phyloP scores from a whole-genome alignment of 306 rosid species.

The Cicer arietinum region DNA sequence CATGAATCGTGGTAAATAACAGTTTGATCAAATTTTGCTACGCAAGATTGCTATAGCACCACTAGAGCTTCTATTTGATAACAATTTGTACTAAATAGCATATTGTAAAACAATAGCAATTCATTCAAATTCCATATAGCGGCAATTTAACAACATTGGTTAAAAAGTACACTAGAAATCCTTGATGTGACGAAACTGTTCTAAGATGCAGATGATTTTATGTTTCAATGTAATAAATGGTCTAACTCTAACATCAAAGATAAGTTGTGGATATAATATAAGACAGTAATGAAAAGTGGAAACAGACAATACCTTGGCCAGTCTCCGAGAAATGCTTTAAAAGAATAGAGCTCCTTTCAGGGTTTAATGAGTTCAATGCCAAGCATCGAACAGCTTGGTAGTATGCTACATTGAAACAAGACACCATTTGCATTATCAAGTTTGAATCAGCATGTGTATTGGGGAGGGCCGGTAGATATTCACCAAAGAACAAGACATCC shows the following conservation, averaged over 20 bases:
- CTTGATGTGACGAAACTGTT: constrained; percentile 8
- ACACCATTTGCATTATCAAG: not conserved
- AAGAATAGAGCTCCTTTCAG: constrained; percentile 78
- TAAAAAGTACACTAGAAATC: no score
- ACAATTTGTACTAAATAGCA: no score
- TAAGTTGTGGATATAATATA: not conserved
- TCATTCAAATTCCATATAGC: no score
- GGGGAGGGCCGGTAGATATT: not conserved
- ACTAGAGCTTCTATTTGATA: no score
- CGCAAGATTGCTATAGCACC: no score
- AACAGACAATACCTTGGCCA: constrained; percentile 67
- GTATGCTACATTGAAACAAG: constrained; percentile 65
- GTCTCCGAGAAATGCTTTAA: constrained; percentile 72
- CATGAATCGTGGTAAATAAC: no score
- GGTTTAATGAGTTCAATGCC: constrained; percentile 77
- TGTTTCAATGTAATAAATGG: constrained; percentile 17
- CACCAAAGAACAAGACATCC: not conserved
- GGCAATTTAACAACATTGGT: no score
- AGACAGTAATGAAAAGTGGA: constrained; percentile 37
- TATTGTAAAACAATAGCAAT: no score
- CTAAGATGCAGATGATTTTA: constrained; percentile 12
- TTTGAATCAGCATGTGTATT: constrained; percentile 8
- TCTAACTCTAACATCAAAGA: not conserved
- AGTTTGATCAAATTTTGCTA: no score
- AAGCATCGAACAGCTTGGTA: constrained; percentile 87